phyloP scores from a whole-genome alignment of 495 filamentous ascomycete genomes.

The Friedmanniomyces endolithicus region DNA sequence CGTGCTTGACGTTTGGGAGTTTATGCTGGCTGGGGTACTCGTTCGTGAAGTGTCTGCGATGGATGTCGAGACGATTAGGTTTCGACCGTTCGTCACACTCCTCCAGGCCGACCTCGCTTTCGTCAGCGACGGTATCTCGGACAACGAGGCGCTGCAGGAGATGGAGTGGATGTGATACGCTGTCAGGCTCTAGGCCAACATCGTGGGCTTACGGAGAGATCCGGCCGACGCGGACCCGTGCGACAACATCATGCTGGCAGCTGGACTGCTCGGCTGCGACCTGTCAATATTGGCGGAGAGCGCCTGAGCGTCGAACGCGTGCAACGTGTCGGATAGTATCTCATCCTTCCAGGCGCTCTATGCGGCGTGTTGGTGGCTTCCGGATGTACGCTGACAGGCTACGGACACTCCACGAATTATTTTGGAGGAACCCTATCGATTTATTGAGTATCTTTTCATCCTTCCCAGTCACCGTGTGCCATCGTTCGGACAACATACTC shows the following conservation, averaged over 20 bases:
- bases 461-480: too few species aligned
- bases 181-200: neutral
- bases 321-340: neutral
- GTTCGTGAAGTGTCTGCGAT: neutral
- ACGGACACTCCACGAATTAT: neutral
- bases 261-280: neutral
- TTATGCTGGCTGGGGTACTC: neutral
- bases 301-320: neutral
- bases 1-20: neutral
- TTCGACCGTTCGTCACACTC: neutral
- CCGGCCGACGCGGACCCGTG: neutral
- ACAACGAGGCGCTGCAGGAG: neutral
- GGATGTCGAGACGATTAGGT: neutral
- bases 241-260: neutral
- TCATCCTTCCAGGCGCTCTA: neutral
- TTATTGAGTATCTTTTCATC: neutral
- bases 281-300: neutral
- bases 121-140: neutral
- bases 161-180: neutral
- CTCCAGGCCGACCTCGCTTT: neutral
- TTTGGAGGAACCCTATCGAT: neutral
- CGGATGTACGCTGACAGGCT: neutral
- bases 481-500: too few species aligned
- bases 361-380: neutral
- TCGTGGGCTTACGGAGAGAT: neutral